Conservation (phyloP, 164 flowering plant species). For the Berberis thunbergii region DNA sequence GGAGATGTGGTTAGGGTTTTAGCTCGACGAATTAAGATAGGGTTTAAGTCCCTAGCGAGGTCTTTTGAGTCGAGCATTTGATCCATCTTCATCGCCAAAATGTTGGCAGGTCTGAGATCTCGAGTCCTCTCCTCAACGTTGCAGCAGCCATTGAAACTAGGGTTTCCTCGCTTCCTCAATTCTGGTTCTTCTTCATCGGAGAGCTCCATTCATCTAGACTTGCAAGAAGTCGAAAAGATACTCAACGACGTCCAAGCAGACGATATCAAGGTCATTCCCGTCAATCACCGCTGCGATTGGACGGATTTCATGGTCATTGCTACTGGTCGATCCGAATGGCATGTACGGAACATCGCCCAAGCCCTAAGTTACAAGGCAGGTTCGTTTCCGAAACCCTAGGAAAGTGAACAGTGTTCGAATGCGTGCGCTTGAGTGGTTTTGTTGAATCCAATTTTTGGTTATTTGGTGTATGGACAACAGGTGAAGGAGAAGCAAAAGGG, state of each 20-base stretch:
- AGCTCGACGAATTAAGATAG: too few relatives aligned
- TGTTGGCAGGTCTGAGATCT: too few relatives aligned
- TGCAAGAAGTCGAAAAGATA: constrained; percentile 73
- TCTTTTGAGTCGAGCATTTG: too few relatives aligned
- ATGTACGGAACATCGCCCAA: too few relatives aligned
- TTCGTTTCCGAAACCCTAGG: constrained; percentile 73
- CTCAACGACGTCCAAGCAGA: constrained; percentile 66
- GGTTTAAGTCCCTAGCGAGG: too few relatives aligned
- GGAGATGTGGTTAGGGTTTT: too few relatives aligned
- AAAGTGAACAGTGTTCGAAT: constrained; percentile 37
- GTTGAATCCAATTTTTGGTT: neutral
- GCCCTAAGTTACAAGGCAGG: constrained; percentile 25
- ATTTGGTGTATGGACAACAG: constrained; percentile 17
- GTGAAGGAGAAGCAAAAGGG: constrained; percentile 73
- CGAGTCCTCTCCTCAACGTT: too few relatives aligned
- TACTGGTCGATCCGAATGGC: constrained; percentile 22
- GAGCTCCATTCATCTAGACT: constrained; percentile 17
- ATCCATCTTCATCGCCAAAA: too few relatives aligned
- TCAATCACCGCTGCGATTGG: constrained; percentile 35
- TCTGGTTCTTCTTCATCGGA: too few relatives aligned
- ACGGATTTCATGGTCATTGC: constrained; percentile 78
- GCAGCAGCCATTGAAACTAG: too few relatives aligned
- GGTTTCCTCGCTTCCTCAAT: too few relatives aligned
- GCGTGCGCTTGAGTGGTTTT: neutral
- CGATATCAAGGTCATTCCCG: constrained; percentile 58